Conservation (phyloP, 208 protist species). For the Trypanosoma congolense region DNA sequence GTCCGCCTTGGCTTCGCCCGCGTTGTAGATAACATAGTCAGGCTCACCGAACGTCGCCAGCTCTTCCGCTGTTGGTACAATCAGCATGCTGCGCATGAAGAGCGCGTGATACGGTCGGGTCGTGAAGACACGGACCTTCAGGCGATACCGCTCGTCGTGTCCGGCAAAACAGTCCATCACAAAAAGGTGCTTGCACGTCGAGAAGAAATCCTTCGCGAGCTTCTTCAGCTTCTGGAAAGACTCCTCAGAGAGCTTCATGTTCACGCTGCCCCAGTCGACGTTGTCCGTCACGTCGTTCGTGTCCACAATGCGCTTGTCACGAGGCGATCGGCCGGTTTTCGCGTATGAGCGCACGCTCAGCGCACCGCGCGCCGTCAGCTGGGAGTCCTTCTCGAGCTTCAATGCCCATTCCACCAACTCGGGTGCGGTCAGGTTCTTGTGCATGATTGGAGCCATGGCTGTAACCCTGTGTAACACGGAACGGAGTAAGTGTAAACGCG, state of each 20-base stretch:
- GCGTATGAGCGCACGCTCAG: constrained; percentile 78
- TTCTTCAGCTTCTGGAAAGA: constrained; percentile 92
- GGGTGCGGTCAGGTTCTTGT: constrained; percentile 45
- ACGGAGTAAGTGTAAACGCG: no score
- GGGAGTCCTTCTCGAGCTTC: constrained; percentile 62
- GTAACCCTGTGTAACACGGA: no score
- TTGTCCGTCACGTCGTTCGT: constrained; percentile 58
- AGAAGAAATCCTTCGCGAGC: constrained; percentile 89
- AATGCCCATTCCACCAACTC: constrained; percentile 55
- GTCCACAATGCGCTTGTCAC: constrained; percentile 92
- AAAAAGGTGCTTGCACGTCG: constrained; percentile 88
- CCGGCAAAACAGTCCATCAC: constrained; percentile 93
- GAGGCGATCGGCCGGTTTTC: constrained; percentile 91
- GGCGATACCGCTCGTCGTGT: constrained; percentile 86
- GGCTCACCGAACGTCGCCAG: constrained; percentile 90
- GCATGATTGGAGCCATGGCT: constrained; percentile 23
- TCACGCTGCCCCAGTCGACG: constrained; percentile 94
- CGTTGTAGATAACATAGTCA: constrained; percentile 95
- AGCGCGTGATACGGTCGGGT: constrained; percentile 93
- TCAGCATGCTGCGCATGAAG: constrained; percentile 97
- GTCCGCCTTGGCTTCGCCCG: constrained; percentile 88
- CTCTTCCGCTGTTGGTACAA: constrained; percentile 88
- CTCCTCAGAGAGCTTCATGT: constrained; percentile 87
- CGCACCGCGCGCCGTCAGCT: constrained; percentile 79
- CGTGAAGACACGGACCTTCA: constrained; percentile 92